phyloP scores from a whole-genome alignment of 805 yeast genomes.

The Candida chilensis region DNA sequence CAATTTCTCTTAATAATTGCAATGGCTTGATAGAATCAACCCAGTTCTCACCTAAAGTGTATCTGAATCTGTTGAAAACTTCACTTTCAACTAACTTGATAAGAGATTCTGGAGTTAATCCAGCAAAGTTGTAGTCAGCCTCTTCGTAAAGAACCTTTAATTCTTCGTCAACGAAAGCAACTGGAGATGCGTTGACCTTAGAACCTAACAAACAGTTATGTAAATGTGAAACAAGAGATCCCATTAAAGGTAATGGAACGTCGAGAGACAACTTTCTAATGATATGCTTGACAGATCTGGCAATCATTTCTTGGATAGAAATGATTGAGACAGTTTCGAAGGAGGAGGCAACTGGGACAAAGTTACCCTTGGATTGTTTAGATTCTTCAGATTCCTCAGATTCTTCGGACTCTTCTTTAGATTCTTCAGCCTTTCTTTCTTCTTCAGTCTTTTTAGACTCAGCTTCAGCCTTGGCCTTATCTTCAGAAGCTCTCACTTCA shows the following conservation, averaged over 20 bases:
- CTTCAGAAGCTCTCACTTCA: conserved; percentile 14
- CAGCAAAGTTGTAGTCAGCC: conserved; percentile 28
- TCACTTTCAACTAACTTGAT: conserved; percentile 36
- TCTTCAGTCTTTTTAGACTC: conserved; percentile 17
- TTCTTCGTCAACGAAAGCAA: conserved; percentile 26
- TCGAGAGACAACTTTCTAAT: conserved; percentile 37
- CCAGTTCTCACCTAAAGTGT: conserved; percentile 44
- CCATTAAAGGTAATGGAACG: conserved; percentile 45
- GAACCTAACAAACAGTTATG: conserved; percentile 63
- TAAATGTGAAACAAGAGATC: conserved; percentile 58
- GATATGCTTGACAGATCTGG: conserved; percentile 73
- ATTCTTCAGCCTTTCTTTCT: conserved; percentile 18
- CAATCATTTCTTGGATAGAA: conserved; percentile 59
- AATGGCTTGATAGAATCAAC: conserved; percentile 19
- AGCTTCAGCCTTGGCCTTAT: conserved; percentile 20
- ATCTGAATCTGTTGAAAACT: conserved; percentile 58
- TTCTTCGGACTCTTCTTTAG: conserved; percentile 18
- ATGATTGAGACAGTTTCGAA: conserved; percentile 38
- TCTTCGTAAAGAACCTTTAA: conserved; percentile 30
- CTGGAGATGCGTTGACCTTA: conserved; percentile 26
- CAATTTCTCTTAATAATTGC: conserved; percentile 59
- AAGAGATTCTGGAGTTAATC: conserved; percentile 38
- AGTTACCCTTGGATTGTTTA: conserved; percentile 21
- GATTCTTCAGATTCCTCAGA: conserved; percentile 12
- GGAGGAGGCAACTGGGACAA: conserved; percentile 30